Base-by-base conservation (phyloP, 345 rosid genomes). In the Kernera saxatilis region DNA sequence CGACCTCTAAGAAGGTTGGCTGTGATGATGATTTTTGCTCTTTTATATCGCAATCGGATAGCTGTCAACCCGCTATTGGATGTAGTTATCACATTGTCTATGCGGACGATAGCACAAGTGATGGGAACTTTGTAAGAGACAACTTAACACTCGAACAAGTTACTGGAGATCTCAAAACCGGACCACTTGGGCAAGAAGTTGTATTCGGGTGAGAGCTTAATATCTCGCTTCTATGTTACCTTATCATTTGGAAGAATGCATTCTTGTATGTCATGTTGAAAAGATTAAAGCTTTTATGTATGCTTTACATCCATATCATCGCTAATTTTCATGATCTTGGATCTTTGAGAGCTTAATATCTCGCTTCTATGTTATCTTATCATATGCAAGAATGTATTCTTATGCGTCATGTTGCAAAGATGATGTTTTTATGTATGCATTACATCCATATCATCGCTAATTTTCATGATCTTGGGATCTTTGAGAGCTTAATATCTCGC, bases 81-180 rank as follows among this genome's bases (percentile, higher is more conserved):
- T 93, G 98, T 59, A 78, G 71, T 56, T 93, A 90, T 69, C 82
- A 66, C 67, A 81, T 90, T 25, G 75, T 76, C 33, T 93, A 93
- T 72, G 97, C 95, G 30, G 97, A 93, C 36, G 89, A 92, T 74
- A 90, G 96, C 79, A 67, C 91, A 45, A 93, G 92, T 53, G 49
- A 83, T 41, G 96, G 97, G 25, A 79, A 50, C 77, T 90, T 81
- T 69, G 81, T 93, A n/a, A 85, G 70, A 57, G 97, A 93, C 66
- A 32, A n/a, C 30, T 43, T 90, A 68, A 79, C 77, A 11, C 55
- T 93, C 25, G 78, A 82, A 9, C 84, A 73, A 59, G 79, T 79
- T 45, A 82, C 85, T 4, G 97, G 92, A 63, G 75, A 90, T 68
- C 79, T 64, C 64, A 58, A 76, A 64, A 81, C 93, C 21, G 51